These are phyloP conservation scores for Prunella vulgaris DNA, from an alignment of 257 asterid genomes.

Conservation along the genomic window DNA sequence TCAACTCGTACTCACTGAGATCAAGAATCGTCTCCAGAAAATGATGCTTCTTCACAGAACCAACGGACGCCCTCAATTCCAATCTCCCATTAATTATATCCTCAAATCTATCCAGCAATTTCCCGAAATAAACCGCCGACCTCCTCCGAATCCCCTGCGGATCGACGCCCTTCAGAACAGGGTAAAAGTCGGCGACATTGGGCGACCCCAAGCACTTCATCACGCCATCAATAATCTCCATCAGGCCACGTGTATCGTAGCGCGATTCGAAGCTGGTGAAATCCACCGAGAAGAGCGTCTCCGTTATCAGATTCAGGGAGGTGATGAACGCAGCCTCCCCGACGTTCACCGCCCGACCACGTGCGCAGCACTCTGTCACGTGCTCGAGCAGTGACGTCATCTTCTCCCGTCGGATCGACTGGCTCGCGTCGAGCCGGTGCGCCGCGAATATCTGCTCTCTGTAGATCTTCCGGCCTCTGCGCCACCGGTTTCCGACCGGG, in stretches of 20 bases:
- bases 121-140: neutral
- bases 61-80: neutral
- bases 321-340: constrained; percentile 31
- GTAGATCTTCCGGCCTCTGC: constrained; percentile 20
- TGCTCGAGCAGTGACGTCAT: constrained; percentile 17
- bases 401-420: constrained; percentile 29
- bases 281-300: constrained; percentile 21
- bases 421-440: constrained; percentile 25
- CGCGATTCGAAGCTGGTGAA: constrained; percentile 4
- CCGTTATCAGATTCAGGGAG: constrained; percentile 27
- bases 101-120: constrained; percentile 15
- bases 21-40: constrained; percentile 31
- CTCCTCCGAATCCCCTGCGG: constrained; percentile 23
- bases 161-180: constrained; percentile 10
- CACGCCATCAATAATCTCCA: constrained; percentile 18
- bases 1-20: constrained; percentile 17
- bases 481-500: constrained; percentile 22
- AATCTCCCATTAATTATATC: constrained; percentile 16
- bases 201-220: neutral
- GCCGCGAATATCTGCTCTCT: constrained; percentile 27
- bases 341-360: constrained; percentile 12
- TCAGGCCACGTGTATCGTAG: constrained; percentile 22
- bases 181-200: constrained; percentile 14
- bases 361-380: constrained; percentile 15
- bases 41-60: constrained; percentile 15